Percentiles rank a stretch among this genome's conserved stretches.
Evolutionary conservation across 177 flowering plant species (phyloP).

Genomic region (Telopea speciosissima): DNA sequence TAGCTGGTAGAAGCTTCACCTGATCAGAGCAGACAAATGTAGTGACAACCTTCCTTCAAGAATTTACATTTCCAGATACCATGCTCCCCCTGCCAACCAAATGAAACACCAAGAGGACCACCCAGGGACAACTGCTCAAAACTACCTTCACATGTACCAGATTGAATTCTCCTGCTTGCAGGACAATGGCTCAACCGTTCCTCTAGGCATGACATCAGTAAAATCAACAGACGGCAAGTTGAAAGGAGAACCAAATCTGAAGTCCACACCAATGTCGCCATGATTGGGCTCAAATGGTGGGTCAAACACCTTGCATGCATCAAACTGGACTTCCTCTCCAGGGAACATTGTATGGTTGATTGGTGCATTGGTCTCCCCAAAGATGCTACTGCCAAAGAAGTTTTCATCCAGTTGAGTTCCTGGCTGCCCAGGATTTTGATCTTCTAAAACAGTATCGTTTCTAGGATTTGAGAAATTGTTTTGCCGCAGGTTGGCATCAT

Average conservation of each 20-base stretch:
- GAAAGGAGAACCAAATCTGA: constrained; percentile 43
- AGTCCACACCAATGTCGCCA: constrained; percentile 23
- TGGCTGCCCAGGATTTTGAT: constrained; percentile 12
- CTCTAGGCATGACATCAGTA: constrained; percentile 15
- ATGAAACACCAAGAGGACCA: background rate
- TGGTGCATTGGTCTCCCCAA: constrained; percentile 15
- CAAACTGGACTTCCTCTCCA: constrained; percentile 29
- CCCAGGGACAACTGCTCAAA: background rate
- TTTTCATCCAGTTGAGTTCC: constrained; percentile 27
- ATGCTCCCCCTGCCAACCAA: background rate
- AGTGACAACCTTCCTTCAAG: background rate
- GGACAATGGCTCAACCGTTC: constrained; percentile 21
- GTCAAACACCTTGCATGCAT: constrained; percentile 33
- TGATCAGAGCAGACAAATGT: background rate
- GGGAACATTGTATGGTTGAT: constrained; percentile 18
- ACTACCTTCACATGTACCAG: constrained; percentile 34
- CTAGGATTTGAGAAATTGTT: constrained; percentile 23
- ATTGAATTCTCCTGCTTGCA: constrained; percentile 29
- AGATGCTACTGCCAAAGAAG: constrained; percentile 21
- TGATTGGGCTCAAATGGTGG: constrained; percentile 21
- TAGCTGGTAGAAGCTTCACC: constrained; percentile 1
- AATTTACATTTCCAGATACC: constrained; percentile 1
- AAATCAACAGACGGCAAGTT: constrained; percentile 30
- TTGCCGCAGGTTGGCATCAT: constrained; percentile 33
- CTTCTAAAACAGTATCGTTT: constrained; percentile 6